These are phyloP conservation scores for Pulveroboletus sp. DNA, from an alignment of 768 basidiomycete genomes.

Conservation along the genomic window DNA sequence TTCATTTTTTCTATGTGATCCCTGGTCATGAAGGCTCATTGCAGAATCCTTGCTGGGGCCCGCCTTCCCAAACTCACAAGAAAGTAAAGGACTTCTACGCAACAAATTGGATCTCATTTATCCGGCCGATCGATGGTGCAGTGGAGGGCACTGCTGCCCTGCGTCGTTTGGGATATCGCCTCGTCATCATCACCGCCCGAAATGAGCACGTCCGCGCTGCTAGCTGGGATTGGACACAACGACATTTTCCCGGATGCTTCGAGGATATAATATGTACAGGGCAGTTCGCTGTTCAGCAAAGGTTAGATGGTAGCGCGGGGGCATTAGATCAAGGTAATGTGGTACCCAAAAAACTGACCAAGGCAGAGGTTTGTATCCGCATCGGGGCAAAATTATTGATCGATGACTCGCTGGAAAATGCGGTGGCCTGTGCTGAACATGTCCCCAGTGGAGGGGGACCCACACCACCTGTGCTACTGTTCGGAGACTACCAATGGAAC, in stretches of 20 bases:
- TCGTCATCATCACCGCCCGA: conserved; percentile 78
- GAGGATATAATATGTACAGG: conserved; percentile 68
- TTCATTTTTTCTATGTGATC: not conserved
- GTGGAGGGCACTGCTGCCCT: conserved; percentile 53
- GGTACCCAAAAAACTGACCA: conserved; percentile 53
- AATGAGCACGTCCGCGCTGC: conserved; percentile 48
- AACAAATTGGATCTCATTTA: conserved; percentile 44
- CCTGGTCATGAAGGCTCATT: not conserved
- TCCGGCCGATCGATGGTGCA: conserved; percentile 58
- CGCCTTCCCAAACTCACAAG: conserved; percentile 48
- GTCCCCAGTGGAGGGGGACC: conserved; percentile 4
- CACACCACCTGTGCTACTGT: conserved; percentile 61
- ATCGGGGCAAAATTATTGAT: conserved; percentile 64
- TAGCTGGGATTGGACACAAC: conserved; percentile 64
- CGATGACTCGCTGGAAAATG: conserved; percentile 81
- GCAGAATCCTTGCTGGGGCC: conserved; percentile 59
- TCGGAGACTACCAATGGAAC: conserved; percentile 78
- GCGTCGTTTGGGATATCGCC: conserved; percentile 57
- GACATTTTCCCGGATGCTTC: conserved; percentile 61
- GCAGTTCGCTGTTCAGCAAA: conserved; percentile 56
- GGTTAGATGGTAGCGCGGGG: conserved; percentile 7
- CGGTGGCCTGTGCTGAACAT: conserved; percentile 49
- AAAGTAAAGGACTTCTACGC: conserved; percentile 60
- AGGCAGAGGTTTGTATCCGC: conserved; percentile 67
- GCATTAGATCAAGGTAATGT: conserved; percentile 30